phyloP scores from a whole-genome alignment of 169 alveolate species.

The Cyclospora cayetanensis region DNA sequence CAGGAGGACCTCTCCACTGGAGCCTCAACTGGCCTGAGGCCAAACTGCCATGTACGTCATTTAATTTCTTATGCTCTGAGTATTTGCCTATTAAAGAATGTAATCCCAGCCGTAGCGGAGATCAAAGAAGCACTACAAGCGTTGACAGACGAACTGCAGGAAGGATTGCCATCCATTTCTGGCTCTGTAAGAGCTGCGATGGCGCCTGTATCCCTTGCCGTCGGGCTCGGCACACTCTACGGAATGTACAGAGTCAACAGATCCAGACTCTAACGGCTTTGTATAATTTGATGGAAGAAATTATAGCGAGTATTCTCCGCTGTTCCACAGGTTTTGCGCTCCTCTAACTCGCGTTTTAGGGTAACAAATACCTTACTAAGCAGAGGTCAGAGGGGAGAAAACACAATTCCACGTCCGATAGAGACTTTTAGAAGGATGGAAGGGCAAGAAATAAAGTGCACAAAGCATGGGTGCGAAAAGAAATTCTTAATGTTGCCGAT shows the following conservation, averaged over 20 bases:
- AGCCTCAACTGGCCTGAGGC: conserved; percentile 51
- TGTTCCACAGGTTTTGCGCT: too few relatives aligned
- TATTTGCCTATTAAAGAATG: neutral
- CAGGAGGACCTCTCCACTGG: conserved; percentile 15
- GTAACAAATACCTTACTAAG: too few relatives aligned
- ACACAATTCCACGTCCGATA: too few relatives aligned
- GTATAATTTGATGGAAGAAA: too few relatives aligned
- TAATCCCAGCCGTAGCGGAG: conserved; percentile 5
- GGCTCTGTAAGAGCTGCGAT: conserved; percentile 28
- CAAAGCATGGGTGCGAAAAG: too few relatives aligned
- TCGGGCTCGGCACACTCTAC: neutral
- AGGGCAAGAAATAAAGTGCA: too few relatives aligned
- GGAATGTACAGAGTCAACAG: conserved; percentile 36
- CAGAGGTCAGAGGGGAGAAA: too few relatives aligned
- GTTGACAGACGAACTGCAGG: conserved; percentile 27
- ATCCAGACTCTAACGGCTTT: neutral
- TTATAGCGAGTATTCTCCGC: too few relatives aligned
- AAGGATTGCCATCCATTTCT: conserved; percentile 34
- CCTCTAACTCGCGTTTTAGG: too few relatives aligned
- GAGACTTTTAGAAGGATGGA: too few relatives aligned
- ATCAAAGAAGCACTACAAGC: conserved; percentile 14
- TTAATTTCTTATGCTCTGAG: neutral
- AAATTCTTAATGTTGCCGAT: too few relatives aligned
- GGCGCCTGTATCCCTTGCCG: conserved; percentile 4
- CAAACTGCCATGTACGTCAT: conserved; percentile 35